Evolutionary conservation across 2,329 filamentous ascomycete genomes (phyloP).

Genomic region (Neonectria neomacrospora): DNA sequence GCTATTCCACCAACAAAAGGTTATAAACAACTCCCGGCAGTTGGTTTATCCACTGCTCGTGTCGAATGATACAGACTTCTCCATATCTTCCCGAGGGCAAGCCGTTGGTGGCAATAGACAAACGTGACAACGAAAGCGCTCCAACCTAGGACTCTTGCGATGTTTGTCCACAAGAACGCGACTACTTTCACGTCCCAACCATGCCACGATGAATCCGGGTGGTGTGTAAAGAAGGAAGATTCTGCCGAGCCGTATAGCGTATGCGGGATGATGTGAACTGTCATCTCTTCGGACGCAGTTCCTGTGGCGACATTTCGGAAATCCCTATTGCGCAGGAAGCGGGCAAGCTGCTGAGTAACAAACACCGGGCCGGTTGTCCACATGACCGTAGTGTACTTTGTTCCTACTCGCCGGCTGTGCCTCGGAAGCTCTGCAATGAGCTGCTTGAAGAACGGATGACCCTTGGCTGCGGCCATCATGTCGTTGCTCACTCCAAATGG

Average conservation of each 20-base stretch:
- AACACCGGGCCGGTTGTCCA: not conserved
- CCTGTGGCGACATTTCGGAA: not conserved
- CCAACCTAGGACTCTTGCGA: not conserved
- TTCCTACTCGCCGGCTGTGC: not conserved
- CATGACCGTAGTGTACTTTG: not conserved
- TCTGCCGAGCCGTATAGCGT: not conserved
- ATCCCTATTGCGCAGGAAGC: not conserved
- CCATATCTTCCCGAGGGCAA: not conserved
- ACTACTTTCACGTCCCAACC: not conserved
- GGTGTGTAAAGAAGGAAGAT: not conserved
- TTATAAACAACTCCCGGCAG: too few relatives aligned
- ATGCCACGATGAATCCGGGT: not conserved
- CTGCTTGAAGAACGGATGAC: not conserved
- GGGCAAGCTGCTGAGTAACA: not conserved
- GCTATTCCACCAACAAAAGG: too few relatives aligned
- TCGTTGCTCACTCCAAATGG: not conserved
- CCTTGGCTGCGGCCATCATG: not conserved
- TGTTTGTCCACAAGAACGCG: not conserved
- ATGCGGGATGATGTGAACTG: not conserved
- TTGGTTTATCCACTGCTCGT: too few relatives aligned
- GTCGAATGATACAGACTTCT: too few relatives aligned
- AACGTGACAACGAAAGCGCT: not conserved
- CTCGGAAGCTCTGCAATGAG: not conserved
- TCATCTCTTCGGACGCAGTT: not conserved
- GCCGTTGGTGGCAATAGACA: not conserved